phyloP scores from a whole-genome alignment of 2,329 filamentous ascomycete species.

The Bipolaris sorokiniana region DNA sequence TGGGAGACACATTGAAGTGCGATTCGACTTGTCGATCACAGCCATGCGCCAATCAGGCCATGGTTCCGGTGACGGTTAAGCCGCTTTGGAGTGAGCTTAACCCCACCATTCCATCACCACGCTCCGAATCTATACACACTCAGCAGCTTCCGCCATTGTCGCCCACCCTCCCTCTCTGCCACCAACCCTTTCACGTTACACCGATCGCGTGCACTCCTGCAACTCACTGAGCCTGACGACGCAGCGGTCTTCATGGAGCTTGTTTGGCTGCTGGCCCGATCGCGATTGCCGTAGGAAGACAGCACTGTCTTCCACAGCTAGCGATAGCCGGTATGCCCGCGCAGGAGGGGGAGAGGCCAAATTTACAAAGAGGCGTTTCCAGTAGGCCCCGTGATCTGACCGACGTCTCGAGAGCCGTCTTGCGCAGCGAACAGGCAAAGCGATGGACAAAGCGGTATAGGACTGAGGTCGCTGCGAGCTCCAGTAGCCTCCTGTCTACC shows the following conservation, averaged over 20 bases:
- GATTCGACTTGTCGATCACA: conserved; percentile 29
- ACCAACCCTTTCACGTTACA: conserved; percentile 9
- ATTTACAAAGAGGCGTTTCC: conserved; percentile 28
- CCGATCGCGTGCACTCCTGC: conserved; percentile 19
- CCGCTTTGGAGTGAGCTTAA: conserved; percentile 37
- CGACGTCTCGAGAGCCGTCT: conserved; percentile 41
- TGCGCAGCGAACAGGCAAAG: conserved; percentile 53
- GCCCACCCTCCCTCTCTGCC: conserved; percentile 20
- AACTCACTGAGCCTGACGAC: conserved; percentile 27
- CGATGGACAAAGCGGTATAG: conserved; percentile 76
- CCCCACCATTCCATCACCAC: conserved; percentile 48
- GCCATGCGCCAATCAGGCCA: conserved; percentile 30
- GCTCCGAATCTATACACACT: conserved; percentile 24
- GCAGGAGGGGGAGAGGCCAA: conserved; percentile 32
- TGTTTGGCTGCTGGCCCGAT: conserved; percentile 60
- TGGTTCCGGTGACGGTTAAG: conserved; percentile 19
- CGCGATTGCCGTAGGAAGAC: conserved; percentile 67
- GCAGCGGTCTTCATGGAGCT: conserved; percentile 60
- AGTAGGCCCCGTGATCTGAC: conserved; percentile 49
- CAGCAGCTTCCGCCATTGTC: conserved; percentile 38
- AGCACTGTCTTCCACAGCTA: conserved; percentile 58
- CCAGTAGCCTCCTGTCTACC: conserved; percentile 78
- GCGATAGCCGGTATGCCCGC: conserved; percentile 55
- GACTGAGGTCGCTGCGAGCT: conserved; percentile 79
- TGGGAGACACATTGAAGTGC: conserved; percentile 19